Base-by-base conservation (phyloP, 208 protist species). In the Trypanosomatidae sp. region DNA sequence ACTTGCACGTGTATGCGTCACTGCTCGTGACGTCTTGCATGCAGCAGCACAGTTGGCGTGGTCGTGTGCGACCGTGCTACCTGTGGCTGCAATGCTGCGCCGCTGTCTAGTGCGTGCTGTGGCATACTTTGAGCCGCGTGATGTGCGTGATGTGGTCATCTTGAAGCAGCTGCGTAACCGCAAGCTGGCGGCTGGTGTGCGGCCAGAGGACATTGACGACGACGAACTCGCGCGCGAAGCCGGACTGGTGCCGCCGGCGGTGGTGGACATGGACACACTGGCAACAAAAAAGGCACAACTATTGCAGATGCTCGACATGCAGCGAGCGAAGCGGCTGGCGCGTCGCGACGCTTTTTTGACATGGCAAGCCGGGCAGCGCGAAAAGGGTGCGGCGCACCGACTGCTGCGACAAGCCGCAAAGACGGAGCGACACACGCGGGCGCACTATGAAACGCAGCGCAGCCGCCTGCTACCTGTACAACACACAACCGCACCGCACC, bases 301-400 rank as follows among this genome's bases (percentile, higher is more conserved):
- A 40, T 19, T 71, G 23, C 47, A 4, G 16, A 57, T 84, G 47
- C 47, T 88, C n/a, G 53, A 69, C 23, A 66, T 74, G 26, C 78
- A 92, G 40, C 51, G 60, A 24, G 22, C 60, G 35, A 60, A 66
- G 25, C 61, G 83, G 19, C 70, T 86, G 50, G 65, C 72, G 0
- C 59, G 66, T 10, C 61, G 72, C 7, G 78, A 88, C 50, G 78
- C 82, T 1, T 91, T 91, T 57, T 33, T 88, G 4, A 56, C 71
- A 33, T 92, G 83, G 78, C 83, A 92, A 37, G 63, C 75, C 1
- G 75, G 76, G 1, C 83, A 92, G 53, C 68, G 83, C 4, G 83
- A 92, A 33, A 92, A 92, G 32, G 78, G 83, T 4, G 68, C 83
- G 8, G 83, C 83, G 3, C 66, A 86, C 32, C 74, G 83, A 19